These are phyloP conservation scores for Crotalaria pallida DNA, from an alignment of 306 rosid genomes.

Conservation along the genomic window DNA sequence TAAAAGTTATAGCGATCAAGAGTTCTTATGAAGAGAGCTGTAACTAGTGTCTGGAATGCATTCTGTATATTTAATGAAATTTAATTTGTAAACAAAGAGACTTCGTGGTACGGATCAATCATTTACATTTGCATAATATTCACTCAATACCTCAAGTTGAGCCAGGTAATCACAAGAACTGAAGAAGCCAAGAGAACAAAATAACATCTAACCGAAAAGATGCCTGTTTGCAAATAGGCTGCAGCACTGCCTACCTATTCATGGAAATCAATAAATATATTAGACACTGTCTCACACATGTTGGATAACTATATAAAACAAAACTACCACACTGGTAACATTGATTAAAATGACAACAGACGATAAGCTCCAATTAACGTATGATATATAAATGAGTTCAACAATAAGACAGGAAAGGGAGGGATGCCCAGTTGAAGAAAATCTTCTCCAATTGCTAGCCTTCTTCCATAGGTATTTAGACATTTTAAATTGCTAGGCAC, in stretches of 20 bases:
- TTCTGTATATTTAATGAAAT: neutral
- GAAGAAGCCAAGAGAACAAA: constrained; percentile 64
- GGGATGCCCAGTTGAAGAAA: neutral
- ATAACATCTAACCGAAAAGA: constrained; percentile 55
- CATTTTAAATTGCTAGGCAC: too few relatives aligned
- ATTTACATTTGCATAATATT: neutral
- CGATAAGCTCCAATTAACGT: neutral
- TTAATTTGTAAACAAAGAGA: neutral
- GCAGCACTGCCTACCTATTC: constrained; percentile 82
- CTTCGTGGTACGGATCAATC: neutral
- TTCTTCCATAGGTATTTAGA: neutral
- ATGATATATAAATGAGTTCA: neutral
- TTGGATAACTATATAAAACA: neutral
- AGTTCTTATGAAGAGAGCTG: constrained; percentile 3
- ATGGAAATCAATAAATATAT: neutral
- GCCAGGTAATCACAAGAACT: constrained; percentile 81
- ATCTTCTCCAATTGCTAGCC: neutral
- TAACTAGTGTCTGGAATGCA: neutral
- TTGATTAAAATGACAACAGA: neutral
- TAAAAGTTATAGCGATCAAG: neutral
- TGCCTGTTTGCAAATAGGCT: constrained; percentile 64
- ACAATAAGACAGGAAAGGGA: neutral
- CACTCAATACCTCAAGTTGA: constrained; percentile 37
- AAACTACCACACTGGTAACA: neutral
- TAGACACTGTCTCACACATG: neutral